Base-by-base conservation (phyloP, 345 rosid genomes). In the Garcia nutans region DNA sequence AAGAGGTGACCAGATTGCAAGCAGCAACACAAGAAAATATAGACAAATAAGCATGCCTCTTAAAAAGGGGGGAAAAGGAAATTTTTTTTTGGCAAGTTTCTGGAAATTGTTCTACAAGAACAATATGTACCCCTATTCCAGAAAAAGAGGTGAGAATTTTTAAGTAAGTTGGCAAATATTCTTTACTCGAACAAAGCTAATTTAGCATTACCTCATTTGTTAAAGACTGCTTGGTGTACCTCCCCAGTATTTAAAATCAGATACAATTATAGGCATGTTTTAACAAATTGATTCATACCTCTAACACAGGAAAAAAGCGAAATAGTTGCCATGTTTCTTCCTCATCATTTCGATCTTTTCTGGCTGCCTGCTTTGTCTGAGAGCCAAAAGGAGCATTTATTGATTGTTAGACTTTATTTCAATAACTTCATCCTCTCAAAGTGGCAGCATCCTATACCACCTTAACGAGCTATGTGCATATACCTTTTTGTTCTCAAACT, bases 311-410 rank as follows among this genome's bases (percentile, higher is more conserved):
- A 84, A 88, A 95, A 84, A 95, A 95, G 69, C 97, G 90, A 76
- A 88, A 95, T 8, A 92, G 86, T 76, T 85, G 90, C 99, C 99
- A 95, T 37, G 93, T 86, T 87, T 91, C 93, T 86, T 94, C 98
- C 73, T 95, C 97, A 20, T 87, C 94, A 45, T 88, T 83, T 77
- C 97, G 84, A 77, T 95, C 99, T 77, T 90, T 90, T 75, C 99
- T 90, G 61, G 87, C 84, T 58, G 97, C 97, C 52, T 85, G 88
- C 84, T 89, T 95, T 49, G 88, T 87, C 99, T 93, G 83, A 64
- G 66, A 54, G 81, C 59, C 42, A 75, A 76, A 75, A 74, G 63
- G n/a, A 67, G 76, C 47, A 65, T 59, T 26, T 65, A 56, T 75
- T 37, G 74, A 59, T 68, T 11, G 22, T 78, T 63, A 77, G 62